Conservation (phyloP, 768 basidiomycete species). For the Calocera viscosa region DNA sequence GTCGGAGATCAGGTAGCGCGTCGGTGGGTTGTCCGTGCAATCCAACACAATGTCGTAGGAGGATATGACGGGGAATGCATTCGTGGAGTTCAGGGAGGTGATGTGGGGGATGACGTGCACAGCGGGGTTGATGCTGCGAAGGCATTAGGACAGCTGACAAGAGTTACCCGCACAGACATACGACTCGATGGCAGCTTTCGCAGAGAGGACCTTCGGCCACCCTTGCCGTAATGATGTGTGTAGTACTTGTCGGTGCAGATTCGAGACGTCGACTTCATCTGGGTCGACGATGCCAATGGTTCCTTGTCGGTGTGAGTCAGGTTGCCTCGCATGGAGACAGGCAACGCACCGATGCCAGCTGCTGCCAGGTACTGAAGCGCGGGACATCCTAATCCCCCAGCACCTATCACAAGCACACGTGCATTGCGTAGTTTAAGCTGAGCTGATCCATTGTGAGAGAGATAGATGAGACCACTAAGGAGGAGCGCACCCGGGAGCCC, state of each 20-base stretch:
- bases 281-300: conserved; percentile 77
- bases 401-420: conserved; percentile 78
- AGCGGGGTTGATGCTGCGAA: conserved; percentile 59
- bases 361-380: conserved; percentile 88
- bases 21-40: conserved; percentile 88
- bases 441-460: conserved; percentile 35
- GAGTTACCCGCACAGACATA: conserved; percentile 25
- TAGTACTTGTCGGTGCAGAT: conserved; percentile 86
- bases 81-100: conserved; percentile 43
- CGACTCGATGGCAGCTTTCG: conserved; percentile 55
- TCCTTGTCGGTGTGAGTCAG: conserved; percentile 35
- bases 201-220: conserved; percentile 69
- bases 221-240: conserved; percentile 64
- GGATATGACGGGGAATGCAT: conserved; percentile 49
- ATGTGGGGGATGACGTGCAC: conserved; percentile 46
- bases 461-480: neutral
- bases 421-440: conserved; percentile 69
- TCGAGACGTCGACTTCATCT: conserved; percentile 76
- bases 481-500: conserved; percentile 57
- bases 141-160: conserved; percentile 5
- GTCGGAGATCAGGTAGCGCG: conserved; percentile 88
- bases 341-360: conserved; percentile 68
- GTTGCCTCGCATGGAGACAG: neutral
- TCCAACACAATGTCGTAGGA: conserved; percentile 72
- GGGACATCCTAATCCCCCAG: conserved; percentile 92